phyloP scores from a whole-genome alignment of 2,329 filamentous ascomycete species.

The Fusarium sp. region DNA sequence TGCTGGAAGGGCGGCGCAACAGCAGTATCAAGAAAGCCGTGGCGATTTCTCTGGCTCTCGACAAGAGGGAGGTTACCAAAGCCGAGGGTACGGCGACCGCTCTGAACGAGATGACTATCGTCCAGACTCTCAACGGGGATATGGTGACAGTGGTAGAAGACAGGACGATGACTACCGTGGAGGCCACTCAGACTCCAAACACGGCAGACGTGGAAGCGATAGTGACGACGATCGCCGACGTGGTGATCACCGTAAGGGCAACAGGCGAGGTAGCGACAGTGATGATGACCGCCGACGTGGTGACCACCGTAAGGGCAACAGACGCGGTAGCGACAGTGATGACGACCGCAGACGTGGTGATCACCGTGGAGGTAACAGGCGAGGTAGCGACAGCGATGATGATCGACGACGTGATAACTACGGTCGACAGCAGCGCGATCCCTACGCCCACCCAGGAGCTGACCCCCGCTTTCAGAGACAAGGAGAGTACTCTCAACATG shows the following conservation, averaged over 20 bases:
- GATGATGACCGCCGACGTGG: not conserved
- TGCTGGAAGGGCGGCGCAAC: constrained; percentile 30
- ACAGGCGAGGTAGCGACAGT: not conserved
- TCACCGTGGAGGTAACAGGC: constrained; percentile 2
- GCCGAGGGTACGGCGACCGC: constrained; percentile 6
- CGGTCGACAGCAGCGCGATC: not conserved
- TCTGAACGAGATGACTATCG: constrained; percentile 10
- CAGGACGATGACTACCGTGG: constrained; percentile 21
- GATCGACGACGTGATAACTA: constrained; percentile 13
- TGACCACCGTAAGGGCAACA: not conserved
- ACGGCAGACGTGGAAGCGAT: not conserved
- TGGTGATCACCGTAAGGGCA: not conserved
- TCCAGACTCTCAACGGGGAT: constrained; percentile 1
- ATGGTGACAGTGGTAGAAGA: not conserved
- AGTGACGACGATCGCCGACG: not conserved
- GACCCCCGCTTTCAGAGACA: constrained; percentile 30
- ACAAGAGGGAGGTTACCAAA: constrained; percentile 14
- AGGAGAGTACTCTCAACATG: constrained; percentile 14
- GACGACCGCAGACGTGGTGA: not conserved
- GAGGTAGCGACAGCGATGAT: constrained; percentile 19
- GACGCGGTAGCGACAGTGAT: not conserved
- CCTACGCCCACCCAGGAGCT: constrained; percentile 29
- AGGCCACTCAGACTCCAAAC: not conserved
- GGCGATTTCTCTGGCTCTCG: constrained; percentile 19
- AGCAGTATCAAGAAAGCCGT: constrained; percentile 23